These are phyloP conservation scores for Backusella morwellensis DNA, from an alignment of 192 early-diverging fungal genomes.

Conservation along the genomic window DNA sequence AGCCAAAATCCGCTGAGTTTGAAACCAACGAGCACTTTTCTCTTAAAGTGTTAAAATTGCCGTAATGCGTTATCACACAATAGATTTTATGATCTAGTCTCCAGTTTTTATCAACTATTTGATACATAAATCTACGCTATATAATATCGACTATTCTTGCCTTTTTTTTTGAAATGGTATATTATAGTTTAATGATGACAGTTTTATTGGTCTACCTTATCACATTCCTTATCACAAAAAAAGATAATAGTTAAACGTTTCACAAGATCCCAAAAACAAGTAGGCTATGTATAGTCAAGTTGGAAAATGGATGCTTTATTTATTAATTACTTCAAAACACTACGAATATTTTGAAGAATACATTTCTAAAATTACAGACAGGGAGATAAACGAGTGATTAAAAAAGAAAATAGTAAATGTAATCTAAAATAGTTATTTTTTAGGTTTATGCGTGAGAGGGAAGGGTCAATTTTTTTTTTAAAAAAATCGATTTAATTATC, in stretches of 20 bases:
- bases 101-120: background rate
- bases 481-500: slow-evolving; percentile 8
- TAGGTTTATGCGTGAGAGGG: background rate
- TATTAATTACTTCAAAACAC: background rate
- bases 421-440: background rate
- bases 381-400: background rate
- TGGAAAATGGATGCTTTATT: background rate
- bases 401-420: background rate
- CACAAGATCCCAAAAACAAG: background rate
- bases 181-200: background rate
- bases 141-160: background rate
- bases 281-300: background rate
- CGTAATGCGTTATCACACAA: background rate
- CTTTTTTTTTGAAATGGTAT: background rate
- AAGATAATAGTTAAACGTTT: background rate
- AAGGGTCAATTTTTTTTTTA: background rate
- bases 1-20: background rate
- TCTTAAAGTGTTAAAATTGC: background rate
- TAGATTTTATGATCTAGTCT: background rate
- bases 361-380: background rate
- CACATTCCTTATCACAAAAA: background rate
- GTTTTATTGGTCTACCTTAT: background rate
- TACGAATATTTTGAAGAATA: background rate
- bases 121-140: background rate
- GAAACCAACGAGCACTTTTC: background rate